A percentile compares a stretch with the other conserved stretches of the same genome.
Conservation (phyloP, 352 stramenopile genomes). For the Lagenidium giganteum region DNA sequence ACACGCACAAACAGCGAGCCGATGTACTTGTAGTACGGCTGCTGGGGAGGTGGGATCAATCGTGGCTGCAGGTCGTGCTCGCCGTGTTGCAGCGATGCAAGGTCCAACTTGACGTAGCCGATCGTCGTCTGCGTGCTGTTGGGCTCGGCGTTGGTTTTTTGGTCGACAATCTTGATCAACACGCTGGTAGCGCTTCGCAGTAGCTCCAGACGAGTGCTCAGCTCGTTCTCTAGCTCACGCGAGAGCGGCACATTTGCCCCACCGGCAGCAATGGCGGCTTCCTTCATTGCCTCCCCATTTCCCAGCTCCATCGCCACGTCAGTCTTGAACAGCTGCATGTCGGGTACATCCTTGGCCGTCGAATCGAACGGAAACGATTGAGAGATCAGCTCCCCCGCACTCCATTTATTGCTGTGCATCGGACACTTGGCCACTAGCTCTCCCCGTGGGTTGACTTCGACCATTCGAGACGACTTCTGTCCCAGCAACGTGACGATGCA, state of each 20-base stretch:
- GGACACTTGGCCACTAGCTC: slow-evolving; percentile 19
- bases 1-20: slow-evolving; percentile 37
- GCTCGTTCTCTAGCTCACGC: no score
- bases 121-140: slow-evolving; percentile 11
- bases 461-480: neutral
- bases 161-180: slow-evolving; percentile 43
- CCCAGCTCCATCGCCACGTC: slow-evolving; percentile 22
- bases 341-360: slow-evolving; percentile 1
- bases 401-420: slow-evolving; percentile 9
- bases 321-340: slow-evolving; percentile 26
- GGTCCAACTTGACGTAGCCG: slow-evolving; percentile 44
- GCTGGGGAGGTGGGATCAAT: slow-evolving; percentile 27
- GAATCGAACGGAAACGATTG: slow-evolving; percentile 15
- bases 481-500: slow-evolving; percentile 48
- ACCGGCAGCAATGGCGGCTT: no score
- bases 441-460: slow-evolving; percentile 15
- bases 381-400: slow-evolving; percentile 5
- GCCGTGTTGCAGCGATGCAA: slow-evolving; percentile 29
- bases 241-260: no score
- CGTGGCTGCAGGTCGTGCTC: slow-evolving; percentile 31
- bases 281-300: slow-evolving; percentile 5
- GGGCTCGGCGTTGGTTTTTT: slow-evolving; percentile 4
- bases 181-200: slow-evolving; percentile 34
- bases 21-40: slow-evolving; percentile 51
- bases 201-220: no score